Conservation (phyloP, 164 flowering plant species). For the Annona squamosa region DNA sequence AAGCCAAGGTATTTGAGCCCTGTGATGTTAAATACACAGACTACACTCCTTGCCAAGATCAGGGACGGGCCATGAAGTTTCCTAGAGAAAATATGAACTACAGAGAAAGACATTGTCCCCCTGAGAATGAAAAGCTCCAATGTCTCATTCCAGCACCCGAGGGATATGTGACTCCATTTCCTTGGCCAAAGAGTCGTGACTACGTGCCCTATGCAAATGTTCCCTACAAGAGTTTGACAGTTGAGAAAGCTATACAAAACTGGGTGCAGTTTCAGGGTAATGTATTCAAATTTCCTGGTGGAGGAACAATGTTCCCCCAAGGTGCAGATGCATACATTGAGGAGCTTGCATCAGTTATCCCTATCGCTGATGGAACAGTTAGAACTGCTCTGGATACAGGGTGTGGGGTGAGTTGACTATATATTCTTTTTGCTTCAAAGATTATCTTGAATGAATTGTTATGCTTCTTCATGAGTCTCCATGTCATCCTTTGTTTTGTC, state of each 20-base stretch:
- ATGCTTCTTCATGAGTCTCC: neutral
- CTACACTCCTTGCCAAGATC: conserved; percentile 95
- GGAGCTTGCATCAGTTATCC: conserved; percentile 85
- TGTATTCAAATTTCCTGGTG: conserved; percentile 94
- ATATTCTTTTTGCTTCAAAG: neutral
- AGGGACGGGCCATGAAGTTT: conserved; percentile 88
- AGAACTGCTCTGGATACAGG: conserved; percentile 96
- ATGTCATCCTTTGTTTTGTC: neutral
- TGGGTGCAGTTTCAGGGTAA: conserved; percentile 90
- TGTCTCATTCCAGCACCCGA: conserved; percentile 92
- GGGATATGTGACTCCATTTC: conserved; percentile 77
- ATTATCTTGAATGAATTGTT: neutral
- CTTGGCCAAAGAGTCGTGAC: conserved; percentile 94
- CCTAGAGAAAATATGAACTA: conserved; percentile 92
- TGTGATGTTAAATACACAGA: conserved; percentile 63
- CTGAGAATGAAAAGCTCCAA: conserved; percentile 58
- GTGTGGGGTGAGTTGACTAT: conserved; percentile 60
- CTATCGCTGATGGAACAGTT: conserved; percentile 72
- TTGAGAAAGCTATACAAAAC: conserved; percentile 88
- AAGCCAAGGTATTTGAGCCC: conserved; percentile 42
- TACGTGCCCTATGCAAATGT: conserved; percentile 88
- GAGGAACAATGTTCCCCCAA: conserved; percentile 98
- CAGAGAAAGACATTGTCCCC: conserved; percentile 93
- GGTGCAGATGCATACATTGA: conserved; percentile 97
- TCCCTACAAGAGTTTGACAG: conserved; percentile 73